These are phyloP conservation scores for Brassica balearica DNA, from an alignment of 441 rosid species.

Conservation along the genomic window DNA sequence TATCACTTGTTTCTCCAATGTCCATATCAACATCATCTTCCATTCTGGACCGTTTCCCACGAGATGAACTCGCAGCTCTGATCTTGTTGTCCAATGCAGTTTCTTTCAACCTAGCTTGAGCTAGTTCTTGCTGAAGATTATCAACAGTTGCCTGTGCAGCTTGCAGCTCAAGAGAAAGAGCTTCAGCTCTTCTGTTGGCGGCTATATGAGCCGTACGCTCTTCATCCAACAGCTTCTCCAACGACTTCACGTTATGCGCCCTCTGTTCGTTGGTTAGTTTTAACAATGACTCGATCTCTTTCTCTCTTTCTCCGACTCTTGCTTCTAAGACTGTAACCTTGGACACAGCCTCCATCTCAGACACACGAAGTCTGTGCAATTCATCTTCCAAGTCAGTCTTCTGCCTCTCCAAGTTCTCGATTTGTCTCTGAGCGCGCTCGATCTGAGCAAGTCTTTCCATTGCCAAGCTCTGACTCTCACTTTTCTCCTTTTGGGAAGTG, in stretches of 20 bases:
- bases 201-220: constrained; percentile 88
- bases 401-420: constrained; percentile 81
- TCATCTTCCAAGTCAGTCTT: constrained; percentile 68
- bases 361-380: constrained; percentile 59
- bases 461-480: constrained; percentile 80
- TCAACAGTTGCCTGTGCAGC: constrained; percentile 85
- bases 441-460: constrained; percentile 92
- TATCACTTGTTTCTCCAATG: constrained; percentile 61
- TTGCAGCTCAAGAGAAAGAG: constrained; percentile 83
- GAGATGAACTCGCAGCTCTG: constrained; percentile 74
- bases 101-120: constrained; percentile 86
- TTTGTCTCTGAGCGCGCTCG: constrained; percentile 81
- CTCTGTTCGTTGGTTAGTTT: constrained; percentile 82
- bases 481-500: constrained; percentile 82
- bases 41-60: constrained; percentile 69
- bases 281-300: constrained; percentile 83
- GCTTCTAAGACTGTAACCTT: constrained; percentile 77
- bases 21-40: constrained; percentile 75
- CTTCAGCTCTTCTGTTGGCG: constrained; percentile 80
- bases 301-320: constrained; percentile 94
- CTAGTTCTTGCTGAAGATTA: constrained; percentile 80
- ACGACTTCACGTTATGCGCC: constrained; percentile 77
- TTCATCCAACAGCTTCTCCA: constrained; percentile 77
- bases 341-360: constrained; percentile 78
- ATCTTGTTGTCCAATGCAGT: constrained; percentile 85